phyloP scores from a whole-genome alignment of 179 eudicot genomes.

The Actinidia chinensis region DNA sequence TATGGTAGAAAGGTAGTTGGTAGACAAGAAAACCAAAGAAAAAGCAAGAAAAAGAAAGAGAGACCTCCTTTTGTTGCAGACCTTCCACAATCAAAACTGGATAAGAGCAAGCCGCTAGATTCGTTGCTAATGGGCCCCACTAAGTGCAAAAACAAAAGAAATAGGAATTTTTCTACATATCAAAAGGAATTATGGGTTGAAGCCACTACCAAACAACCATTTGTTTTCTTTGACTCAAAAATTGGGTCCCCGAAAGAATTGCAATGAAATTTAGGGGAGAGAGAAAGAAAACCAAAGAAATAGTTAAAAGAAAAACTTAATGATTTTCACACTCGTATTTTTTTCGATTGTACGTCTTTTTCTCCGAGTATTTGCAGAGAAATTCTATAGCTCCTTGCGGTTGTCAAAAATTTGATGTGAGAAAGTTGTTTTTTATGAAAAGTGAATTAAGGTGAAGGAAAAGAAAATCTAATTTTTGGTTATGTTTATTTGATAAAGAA shows the following conservation, averaged over 20 bases:
- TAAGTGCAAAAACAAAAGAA: neutral
- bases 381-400: too few relatives aligned
- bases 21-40: neutral
- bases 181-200: slow-evolving; percentile 3
- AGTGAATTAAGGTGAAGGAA: too few relatives aligned
- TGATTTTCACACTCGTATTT: too few relatives aligned
- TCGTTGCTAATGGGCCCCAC: neutral
- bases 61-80: neutral
- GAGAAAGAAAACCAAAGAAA: neutral
- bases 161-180: neutral
- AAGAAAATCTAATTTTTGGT: too few relatives aligned
- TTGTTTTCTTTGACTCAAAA: slow-evolving; percentile 1
- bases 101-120: slow-evolving; percentile 11
- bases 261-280: neutral
- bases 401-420: too few relatives aligned
- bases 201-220: neutral
- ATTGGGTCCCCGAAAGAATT: neutral
- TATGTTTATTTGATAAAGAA: too few relatives aligned
- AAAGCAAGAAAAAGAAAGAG: neutral
- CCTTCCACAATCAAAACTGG: slow-evolving; percentile 2
- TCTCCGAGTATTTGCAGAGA: too few relatives aligned
- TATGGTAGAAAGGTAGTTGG: neutral
- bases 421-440: too few relatives aligned
- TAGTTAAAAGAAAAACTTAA: too few relatives aligned
- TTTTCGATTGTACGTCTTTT: too few relatives aligned